Evolutionary conservation across 305 asterid species (phyloP), one percentile per base, ranked within the genome.

Genomic region (Fraxinus dipetala): DNA sequence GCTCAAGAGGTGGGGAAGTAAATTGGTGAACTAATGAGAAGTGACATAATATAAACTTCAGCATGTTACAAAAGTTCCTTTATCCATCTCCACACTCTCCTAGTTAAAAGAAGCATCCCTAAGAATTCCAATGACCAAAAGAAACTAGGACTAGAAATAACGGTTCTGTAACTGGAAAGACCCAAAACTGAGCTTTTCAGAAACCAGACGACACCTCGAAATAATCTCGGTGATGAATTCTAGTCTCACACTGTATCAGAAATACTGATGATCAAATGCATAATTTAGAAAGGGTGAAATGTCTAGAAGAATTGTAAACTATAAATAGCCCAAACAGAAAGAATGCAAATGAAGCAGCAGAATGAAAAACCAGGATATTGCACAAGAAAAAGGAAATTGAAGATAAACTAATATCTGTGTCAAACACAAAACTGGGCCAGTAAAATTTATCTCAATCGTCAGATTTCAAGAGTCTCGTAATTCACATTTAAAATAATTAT

Each of bases 1-100:
- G 67, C 30, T 74, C 77, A 75, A 79, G 67, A 54, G 73, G 56
- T 35, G 32, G 36, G 59, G 70, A 79, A 24, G 43, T n/a, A 32
- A 28, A 79, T 22, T 6, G 6, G 74, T 35, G 48, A 70, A 30
- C 54, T 72, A 59, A 59, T 59, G 30, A 20, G 13, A 59, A 2
- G 30, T 20, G 69, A 22, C 30, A 7, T 20, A 59, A 26, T 30
- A 54, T 72, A 32, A 36, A 45, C 5, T 13, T 22, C 61, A 73
- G 63, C 72, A 77, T 34, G 65, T 26, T 61, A 38, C 31, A 63
- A 61, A 28, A 78, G 78, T 72, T 73, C 36, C 74, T 67, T 67
- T 10, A n/a, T 54, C 69, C 84, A 61, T 30, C 28, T 28, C 40
- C 78, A 30, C 10, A 45, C 28, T n/a, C 48, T 38, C 22, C 78